A percentile compares a stretch with the other conserved stretches of the same genome.
phyloP scores from a whole-genome alignment of 495 filamentous ascomycete species.

The Hyaloscypha finlandica region DNA sequence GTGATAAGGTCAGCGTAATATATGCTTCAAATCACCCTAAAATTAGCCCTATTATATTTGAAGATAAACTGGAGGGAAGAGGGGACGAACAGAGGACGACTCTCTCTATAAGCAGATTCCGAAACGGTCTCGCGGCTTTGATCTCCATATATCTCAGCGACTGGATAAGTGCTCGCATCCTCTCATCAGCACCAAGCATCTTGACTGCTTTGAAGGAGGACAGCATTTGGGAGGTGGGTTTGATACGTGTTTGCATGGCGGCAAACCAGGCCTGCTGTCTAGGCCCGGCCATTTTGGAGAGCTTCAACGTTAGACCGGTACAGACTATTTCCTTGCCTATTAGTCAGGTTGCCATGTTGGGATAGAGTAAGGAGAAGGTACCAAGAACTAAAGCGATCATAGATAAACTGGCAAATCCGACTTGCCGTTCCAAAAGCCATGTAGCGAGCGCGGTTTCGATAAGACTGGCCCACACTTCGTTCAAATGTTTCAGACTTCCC shows the following conservation, averaged over 20 bases:
- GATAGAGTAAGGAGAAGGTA: conserved; percentile 29
- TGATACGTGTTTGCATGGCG: neutral
- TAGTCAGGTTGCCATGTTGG: no score
- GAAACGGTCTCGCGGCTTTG: conserved; percentile 19
- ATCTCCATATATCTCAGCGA: conserved; percentile 23
- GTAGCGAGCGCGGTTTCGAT: conserved; percentile 27
- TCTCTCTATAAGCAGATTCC: neutral
- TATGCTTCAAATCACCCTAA: no score
- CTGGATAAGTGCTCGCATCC: conserved; percentile 29
- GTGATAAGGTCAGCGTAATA: no score
- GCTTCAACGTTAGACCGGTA: no score
- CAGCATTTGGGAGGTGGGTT: neutral
- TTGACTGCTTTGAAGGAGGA: neutral
- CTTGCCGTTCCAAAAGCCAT: conserved; percentile 23
- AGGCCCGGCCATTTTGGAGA: neutral
- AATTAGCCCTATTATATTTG: no score
- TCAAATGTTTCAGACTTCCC: conserved; percentile 3
- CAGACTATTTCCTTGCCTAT: neutral
- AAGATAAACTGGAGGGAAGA: neutral
- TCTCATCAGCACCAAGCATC: conserved; percentile 34
- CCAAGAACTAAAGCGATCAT: conserved; percentile 34
- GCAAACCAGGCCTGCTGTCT: neutral
- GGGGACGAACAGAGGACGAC: neutral
- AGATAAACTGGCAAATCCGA: neutral
- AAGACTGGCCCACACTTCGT: conserved; percentile 30